Conservation (phyloP, 768 basidiomycete genomes). For the Phaffia australis region DNA sequence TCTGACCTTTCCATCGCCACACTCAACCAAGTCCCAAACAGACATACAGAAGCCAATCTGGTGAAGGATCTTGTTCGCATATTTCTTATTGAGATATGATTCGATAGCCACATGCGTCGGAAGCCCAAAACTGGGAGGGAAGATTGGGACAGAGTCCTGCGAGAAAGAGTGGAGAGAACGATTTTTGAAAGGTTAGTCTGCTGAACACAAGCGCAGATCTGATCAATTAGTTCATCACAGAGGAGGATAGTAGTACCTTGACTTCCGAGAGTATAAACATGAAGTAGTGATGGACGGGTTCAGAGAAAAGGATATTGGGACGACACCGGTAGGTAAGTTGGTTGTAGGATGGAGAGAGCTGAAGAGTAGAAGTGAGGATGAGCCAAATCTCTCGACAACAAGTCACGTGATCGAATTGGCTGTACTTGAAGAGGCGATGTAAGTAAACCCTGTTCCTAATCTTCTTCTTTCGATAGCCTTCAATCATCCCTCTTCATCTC, state of each 20-base stretch:
- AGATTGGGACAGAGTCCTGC: slow-evolving; percentile 84
- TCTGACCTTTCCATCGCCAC: slow-evolving; percentile 80
- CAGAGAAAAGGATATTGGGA: not conserved
- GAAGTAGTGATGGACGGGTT: not conserved
- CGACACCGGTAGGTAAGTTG: no score
- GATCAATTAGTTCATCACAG: no score
- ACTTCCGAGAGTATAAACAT: slow-evolving; percentile 38
- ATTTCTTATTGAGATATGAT: slow-evolving; percentile 40
- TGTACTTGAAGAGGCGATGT: no score
- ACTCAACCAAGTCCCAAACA: slow-evolving; percentile 74
- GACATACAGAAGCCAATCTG: slow-evolving; percentile 85
- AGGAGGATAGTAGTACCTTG: not conserved
- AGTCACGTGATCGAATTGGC: no score
- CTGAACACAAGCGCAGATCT: no score
- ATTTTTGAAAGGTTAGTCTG: slow-evolving; percentile 21
- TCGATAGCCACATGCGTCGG: slow-evolving; percentile 68
- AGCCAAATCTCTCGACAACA: no score
- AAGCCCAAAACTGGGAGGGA: slow-evolving; percentile 70
- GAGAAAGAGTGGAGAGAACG: not conserved
- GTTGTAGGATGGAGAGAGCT: no score
- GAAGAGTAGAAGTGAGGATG: no score
- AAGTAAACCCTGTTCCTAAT: no score
- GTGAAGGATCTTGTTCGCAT: slow-evolving; percentile 69
- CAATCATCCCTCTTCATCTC: no score
- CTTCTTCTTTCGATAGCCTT: no score